Conservation (phyloP, 2,329 filamentous ascomycete genomes). For the Geosmithia putterillii region DNA sequence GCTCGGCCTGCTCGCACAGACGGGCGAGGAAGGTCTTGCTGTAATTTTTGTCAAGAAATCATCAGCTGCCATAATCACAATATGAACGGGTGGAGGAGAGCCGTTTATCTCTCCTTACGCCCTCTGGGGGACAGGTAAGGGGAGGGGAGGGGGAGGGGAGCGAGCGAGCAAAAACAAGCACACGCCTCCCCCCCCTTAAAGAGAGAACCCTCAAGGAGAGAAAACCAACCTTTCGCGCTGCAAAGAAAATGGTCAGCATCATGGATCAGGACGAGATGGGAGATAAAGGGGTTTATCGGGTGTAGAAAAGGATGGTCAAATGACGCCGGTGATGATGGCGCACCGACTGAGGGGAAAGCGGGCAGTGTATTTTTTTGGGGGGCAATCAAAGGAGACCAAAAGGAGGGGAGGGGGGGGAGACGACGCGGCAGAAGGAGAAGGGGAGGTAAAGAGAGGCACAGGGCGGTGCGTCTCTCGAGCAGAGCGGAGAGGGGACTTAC, state of each 20-base stretch:
- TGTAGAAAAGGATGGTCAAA: too few species aligned
- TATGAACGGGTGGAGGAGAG: constrained; percentile 5
- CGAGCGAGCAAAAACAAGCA: neutral
- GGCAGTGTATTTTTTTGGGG: constrained; percentile 1
- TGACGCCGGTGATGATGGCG: neutral
- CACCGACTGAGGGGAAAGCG: constrained; percentile 4
- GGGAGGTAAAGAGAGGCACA: too few species aligned
- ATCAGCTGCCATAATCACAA: constrained; percentile 11
- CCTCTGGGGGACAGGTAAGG: too few species aligned
- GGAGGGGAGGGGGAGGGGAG: neutral
- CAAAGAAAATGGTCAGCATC: constrained; percentile 22
- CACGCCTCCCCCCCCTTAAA: neutral
- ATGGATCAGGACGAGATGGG: constrained; percentile 2
- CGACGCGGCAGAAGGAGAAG: too few species aligned
- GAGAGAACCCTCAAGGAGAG: neutral
- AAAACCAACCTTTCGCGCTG: constrained; percentile 57
- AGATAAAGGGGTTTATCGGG: neutral
- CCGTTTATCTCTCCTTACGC: too few species aligned
- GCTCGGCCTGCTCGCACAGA: constrained; percentile 99
- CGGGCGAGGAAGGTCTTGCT: constrained; percentile 99
- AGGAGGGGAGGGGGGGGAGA: too few species aligned
- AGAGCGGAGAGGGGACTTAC: constrained; percentile 28
- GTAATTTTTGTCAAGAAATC: constrained; percentile 12
- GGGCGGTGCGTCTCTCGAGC: too few species aligned
- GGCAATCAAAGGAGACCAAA: constrained; percentile 3